Base-by-base conservation (phyloP, 169 alveolate genomes). In the Plasmodium vivax region DNA sequence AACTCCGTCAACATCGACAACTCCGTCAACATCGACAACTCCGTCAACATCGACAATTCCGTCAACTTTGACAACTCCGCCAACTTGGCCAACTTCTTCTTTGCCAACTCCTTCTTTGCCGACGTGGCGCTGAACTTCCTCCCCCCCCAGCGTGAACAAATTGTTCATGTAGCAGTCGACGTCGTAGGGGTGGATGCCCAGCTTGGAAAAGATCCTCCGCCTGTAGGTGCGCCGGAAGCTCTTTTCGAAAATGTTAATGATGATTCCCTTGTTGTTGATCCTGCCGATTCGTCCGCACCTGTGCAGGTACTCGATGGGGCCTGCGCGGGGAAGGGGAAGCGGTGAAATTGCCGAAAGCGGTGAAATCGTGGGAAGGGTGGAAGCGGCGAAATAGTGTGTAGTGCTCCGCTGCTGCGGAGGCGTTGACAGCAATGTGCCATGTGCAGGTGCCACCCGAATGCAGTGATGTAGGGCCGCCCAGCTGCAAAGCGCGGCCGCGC, bases 251-350 rank as follows among this genome's bases (percentile, higher is more conserved):
- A 90, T 90, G 45, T 90, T 90, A 38, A 90, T 80, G 8, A 90
- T 71, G 34, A 87, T 82, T 12, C 94, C 94, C 43, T 90, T 90
- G 74, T 90, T 90, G 83, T 82, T 90, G 27, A 90, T 82, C 73
- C 94, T 90, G 19, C 94, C 94, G 34, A 90, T 90, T 79, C 94
- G 36, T 45, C 94, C 94, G 43, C 94, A 90, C 71, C 94, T 80
- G 73, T 90, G 94, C 4, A 80, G 73, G 54, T 90, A 90, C 38
- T 90, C 94, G 23, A 79, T 82, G 16, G 54, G 43, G 41, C 10
- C 94, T 90, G 27, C 34, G 72, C 45, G 77, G 19, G 71, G 73
- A 38, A 54, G 56, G 73, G 90, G 54, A 75, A 19, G 58, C 27
- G 5, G 34, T 19, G 12, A 34, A 34, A 34, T 34, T 3, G 41